Percentiles rank a stretch among this genome's conserved stretches.
Evolutionary conservation across 805 yeast species (phyloP).

Genomic region (Wickerhamiella australiensis): DNA sequence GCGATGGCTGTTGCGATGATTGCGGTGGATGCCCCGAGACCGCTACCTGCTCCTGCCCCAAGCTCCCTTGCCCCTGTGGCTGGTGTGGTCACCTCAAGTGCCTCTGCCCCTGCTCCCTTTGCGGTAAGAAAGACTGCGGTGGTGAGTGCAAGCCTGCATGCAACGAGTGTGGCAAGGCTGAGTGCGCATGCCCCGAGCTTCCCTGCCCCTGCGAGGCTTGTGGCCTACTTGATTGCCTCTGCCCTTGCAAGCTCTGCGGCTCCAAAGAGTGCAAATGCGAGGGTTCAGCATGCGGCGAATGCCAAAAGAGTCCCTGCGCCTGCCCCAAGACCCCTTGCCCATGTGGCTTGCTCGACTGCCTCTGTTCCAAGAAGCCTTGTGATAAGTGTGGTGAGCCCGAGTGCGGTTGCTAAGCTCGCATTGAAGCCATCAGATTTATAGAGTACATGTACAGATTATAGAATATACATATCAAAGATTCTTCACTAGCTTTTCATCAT

Average conservation of each 20-base stretch:
- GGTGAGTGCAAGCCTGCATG: neutral
- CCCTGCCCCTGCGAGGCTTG: constrained; percentile 7
- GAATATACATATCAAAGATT: too few species aligned
- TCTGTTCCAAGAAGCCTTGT: constrained; percentile 6
- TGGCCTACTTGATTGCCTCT: neutral
- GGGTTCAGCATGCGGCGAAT: neutral
- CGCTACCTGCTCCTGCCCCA: constrained; percentile 4
- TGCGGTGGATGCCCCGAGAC: constrained; percentile 7
- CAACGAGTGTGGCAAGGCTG: constrained; percentile 1
- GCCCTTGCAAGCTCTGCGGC: constrained; percentile 9
- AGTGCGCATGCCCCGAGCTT: neutral
- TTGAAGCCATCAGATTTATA: neutral
- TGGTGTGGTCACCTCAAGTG: constrained; percentile 8
- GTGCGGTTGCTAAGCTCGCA: neutral
- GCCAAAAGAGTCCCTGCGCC: neutral
- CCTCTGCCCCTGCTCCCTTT: constrained; percentile 8
- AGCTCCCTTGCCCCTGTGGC: constrained; percentile 5
- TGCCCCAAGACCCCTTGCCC: constrained; percentile 9
- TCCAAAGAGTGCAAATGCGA: constrained; percentile 6
- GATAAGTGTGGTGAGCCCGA: constrained; percentile 4
- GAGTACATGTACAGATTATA: neutral
- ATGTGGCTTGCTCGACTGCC: constrained; percentile 4
- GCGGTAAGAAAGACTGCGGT: neutral
- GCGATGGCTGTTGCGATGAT: constrained; percentile 7
- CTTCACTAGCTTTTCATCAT: too few species aligned